These are phyloP conservation scores for Thozetella sp. DNA, from an alignment of 495 filamentous ascomycete genomes.

Conservation along the genomic window DNA sequence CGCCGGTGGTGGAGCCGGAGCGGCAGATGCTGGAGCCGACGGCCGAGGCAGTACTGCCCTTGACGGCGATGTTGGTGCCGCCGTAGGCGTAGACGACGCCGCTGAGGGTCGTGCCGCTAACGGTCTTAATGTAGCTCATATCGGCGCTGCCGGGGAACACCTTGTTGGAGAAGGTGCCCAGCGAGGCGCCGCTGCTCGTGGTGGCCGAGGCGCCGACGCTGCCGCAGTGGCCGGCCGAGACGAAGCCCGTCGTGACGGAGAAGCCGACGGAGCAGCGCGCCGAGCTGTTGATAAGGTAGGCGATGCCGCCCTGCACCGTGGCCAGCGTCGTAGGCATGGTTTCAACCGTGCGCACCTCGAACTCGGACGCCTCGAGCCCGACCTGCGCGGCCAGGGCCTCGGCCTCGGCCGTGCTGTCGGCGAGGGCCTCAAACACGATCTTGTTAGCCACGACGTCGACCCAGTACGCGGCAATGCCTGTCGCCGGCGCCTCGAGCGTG, in stretches of 20 bases:
- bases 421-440: slow-evolving; percentile 1
- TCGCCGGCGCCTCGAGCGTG: neutral
- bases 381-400: slow-evolving; percentile 1
- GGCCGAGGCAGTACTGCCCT: neutral
- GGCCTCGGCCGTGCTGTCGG: neutral
- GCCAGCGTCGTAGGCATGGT: neutral
- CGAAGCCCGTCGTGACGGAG: slow-evolving; percentile 1
- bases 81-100: slow-evolving; percentile 2
- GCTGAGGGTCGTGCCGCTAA: slow-evolving; percentile 3
- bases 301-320: slow-evolving; percentile 3
- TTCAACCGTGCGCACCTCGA: slow-evolving; percentile 2
- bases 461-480: slow-evolving; percentile 3
- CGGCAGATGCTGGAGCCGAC: slow-evolving; percentile 3
- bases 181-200: neutral
- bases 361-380: slow-evolving; percentile 3
- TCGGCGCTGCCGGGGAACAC: slow-evolving; percentile 3
- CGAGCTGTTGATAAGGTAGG: neutral
- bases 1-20: slow-evolving; percentile 2
- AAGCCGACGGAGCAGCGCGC: slow-evolving; percentile 1
- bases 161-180: slow-evolving; percentile 2
- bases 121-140: slow-evolving; percentile 3
- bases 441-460: slow-evolving; percentile 3
- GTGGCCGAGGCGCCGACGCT: neutral
- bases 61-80: slow-evolving; percentile 3
- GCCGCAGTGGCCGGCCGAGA: slow-evolving; percentile 2